These are phyloP conservation scores for Rhizopogon salebrosus DNA, from an alignment of 768 basidiomycete genomes.

Conservation along the genomic window DNA sequence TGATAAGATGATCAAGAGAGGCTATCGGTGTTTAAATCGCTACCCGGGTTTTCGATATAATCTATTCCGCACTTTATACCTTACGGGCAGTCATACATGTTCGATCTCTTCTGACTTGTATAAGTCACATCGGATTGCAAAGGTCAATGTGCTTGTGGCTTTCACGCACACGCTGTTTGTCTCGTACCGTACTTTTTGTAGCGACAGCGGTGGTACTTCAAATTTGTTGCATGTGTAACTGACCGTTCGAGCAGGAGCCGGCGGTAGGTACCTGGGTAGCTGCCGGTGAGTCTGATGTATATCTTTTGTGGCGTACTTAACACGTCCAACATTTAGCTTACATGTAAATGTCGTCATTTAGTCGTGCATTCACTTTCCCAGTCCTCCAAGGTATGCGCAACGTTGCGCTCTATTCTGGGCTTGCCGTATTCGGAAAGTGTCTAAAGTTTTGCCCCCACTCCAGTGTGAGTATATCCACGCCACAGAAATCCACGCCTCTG, in stretches of 20 bases:
- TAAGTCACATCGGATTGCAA: too few species aligned
- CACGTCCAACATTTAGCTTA: background rate
- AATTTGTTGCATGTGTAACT: background rate
- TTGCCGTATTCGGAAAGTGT: background rate
- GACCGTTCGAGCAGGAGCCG: background rate
- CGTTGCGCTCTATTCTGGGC: background rate
- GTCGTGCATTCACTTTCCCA: background rate
- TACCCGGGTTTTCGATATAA: too few species aligned
- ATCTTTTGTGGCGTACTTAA: background rate
- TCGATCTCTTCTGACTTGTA: too few species aligned
- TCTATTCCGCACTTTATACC: too few species aligned
- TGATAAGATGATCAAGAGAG: too few species aligned
- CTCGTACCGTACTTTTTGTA: background rate
- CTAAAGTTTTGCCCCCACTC: background rate
- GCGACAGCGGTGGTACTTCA: background rate
- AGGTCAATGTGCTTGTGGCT: too few species aligned
- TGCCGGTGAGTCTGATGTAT: background rate
- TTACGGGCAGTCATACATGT: too few species aligned
- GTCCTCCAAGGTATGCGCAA: background rate
- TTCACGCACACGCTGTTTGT: background rate
- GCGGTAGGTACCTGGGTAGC: background rate
- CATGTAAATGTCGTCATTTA: background rate
- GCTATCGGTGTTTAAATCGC: too few species aligned
- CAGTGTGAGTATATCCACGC: too few species aligned
- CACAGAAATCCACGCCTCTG: background rate